Conservation (phyloP, 2,329 filamentous ascomycete genomes). For the Fonsecaea nubica region DNA sequence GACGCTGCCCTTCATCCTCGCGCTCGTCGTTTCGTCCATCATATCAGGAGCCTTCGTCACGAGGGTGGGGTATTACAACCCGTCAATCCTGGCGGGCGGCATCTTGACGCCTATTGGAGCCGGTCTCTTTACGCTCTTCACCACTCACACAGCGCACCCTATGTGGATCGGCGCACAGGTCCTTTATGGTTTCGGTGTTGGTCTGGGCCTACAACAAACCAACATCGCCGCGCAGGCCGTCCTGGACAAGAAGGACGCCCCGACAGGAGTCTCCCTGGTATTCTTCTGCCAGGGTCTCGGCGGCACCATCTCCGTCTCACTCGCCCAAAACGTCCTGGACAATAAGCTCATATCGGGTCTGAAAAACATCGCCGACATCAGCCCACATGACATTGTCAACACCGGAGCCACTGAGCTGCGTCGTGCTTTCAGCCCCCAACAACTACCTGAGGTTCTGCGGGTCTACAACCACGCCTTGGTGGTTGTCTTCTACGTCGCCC, state of each 20-base stretch:
- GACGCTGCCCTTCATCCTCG: slow-evolving; percentile 34
- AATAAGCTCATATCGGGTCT: slow-evolving; percentile 39
- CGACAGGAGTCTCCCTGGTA: slow-evolving; percentile 43
- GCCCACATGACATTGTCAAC: slow-evolving; percentile 39
- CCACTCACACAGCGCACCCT: slow-evolving; percentile 12
- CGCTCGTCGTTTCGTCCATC: slow-evolving; percentile 32
- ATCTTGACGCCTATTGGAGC: slow-evolving; percentile 40
- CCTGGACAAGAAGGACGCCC: slow-evolving; percentile 40
- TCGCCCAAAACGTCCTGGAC: slow-evolving; percentile 43
- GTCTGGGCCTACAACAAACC: slow-evolving; percentile 40
- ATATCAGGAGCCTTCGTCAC: slow-evolving; percentile 26
- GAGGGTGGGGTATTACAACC: slow-evolving; percentile 38
- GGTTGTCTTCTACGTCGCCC: slow-evolving; percentile 38
- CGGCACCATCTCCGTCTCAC: slow-evolving; percentile 43
- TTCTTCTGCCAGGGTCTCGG: slow-evolving; percentile 48
- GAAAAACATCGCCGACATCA: slow-evolving; percentile 29
- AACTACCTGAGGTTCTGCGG: slow-evolving; percentile 40
- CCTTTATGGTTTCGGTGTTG: slow-evolving; percentile 41
- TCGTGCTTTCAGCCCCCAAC: slow-evolving; percentile 38
- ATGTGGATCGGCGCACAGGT: slow-evolving; percentile 46
- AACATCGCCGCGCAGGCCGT: slow-evolving; percentile 43
- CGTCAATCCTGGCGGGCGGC: slow-evolving; percentile 38
- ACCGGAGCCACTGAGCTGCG: slow-evolving; percentile 42
- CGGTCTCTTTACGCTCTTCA: slow-evolving; percentile 45
- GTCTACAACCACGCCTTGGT: slow-evolving; percentile 38